These are phyloP conservation scores for Brassica carinata DNA, from an alignment of 345 rosid species.

Conservation along the genomic window DNA sequence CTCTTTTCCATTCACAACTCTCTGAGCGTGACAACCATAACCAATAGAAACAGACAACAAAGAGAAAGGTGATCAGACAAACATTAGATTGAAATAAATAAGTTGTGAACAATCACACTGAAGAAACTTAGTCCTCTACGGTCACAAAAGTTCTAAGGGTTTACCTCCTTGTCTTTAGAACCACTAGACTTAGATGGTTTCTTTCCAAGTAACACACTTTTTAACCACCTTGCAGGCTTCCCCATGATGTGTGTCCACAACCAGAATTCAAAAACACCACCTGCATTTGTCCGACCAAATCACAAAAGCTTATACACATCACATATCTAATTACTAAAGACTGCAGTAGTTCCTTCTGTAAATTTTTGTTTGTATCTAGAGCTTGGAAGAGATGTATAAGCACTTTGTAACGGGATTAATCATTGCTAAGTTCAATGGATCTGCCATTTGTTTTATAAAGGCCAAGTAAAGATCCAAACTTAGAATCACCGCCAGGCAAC, in stretches of 20 bases:
- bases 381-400: background rate
- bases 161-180: constrained; percentile 72
- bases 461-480: constrained; percentile 1
- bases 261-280: constrained; percentile 26
- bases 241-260: constrained; percentile 52
- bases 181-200: constrained; percentile 65
- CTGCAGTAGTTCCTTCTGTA: background rate
- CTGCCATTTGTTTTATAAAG: background rate
- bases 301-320: constrained; percentile 13
- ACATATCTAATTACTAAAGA: background rate
- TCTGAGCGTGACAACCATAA: constrained; percentile 40
- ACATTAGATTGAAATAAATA: background rate
- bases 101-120: background rate
- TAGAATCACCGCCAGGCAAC: background rate
- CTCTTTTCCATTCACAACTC: constrained; percentile 53
- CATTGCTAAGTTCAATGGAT: constrained; percentile 16
- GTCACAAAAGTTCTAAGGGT: background rate
- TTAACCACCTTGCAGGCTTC: constrained; percentile 83
- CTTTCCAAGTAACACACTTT: constrained; percentile 78
- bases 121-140: background rate
- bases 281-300: constrained; percentile 18
- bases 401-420: background rate
- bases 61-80: background rate
- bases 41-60: background rate
- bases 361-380: background rate